phyloP scores from a whole-genome alignment of 208 protist genomes.

The Crithidia bombi region DNA sequence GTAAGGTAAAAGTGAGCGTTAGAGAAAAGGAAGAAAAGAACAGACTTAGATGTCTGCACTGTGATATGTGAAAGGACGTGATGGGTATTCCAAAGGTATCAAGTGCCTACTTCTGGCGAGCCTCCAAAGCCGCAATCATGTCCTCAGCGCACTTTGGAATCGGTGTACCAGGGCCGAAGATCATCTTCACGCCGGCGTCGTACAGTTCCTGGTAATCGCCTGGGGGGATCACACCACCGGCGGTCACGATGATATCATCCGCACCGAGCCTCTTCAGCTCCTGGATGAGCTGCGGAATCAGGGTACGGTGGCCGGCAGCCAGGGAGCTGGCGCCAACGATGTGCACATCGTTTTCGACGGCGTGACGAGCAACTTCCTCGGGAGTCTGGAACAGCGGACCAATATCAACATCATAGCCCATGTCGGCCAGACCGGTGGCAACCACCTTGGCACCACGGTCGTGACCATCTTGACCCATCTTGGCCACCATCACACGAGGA shows the following conservation, averaged over 20 bases:
- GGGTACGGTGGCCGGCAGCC: slow-evolving; percentile 86
- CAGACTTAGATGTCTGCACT: background rate
- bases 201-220: slow-evolving; percentile 95
- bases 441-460: slow-evolving; percentile 96
- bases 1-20: background rate
- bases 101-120: slow-evolving; percentile 43
- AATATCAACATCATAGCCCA: slow-evolving; percentile 97
- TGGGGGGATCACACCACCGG: slow-evolving; percentile 84
- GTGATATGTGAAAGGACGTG: background rate
- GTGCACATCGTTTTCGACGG: slow-evolving; percentile 97
- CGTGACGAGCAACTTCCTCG: slow-evolving; percentile 76
- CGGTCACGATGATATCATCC: slow-evolving; percentile 81
- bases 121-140: slow-evolving; percentile 52
- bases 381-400: slow-evolving; percentile 93
- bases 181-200: slow-evolving; percentile 85
- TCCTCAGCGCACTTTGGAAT: slow-evolving; percentile 61
- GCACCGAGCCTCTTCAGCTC: slow-evolving; percentile 80
- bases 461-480: slow-evolving; percentile 97
- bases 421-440: slow-evolving; percentile 94
- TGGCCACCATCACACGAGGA: slow-evolving; percentile 95
- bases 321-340: slow-evolving; percentile 85
- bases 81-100: background rate
- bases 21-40: slow-evolving; percentile 8
- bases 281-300: slow-evolving; percentile 91
- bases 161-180: slow-evolving; percentile 93